Evolutionary conservation across 306 rosid genomes (phyloP), one percentile per base, ranked within the genome.

Genomic region (Hippophae gyantsensis): DNA sequence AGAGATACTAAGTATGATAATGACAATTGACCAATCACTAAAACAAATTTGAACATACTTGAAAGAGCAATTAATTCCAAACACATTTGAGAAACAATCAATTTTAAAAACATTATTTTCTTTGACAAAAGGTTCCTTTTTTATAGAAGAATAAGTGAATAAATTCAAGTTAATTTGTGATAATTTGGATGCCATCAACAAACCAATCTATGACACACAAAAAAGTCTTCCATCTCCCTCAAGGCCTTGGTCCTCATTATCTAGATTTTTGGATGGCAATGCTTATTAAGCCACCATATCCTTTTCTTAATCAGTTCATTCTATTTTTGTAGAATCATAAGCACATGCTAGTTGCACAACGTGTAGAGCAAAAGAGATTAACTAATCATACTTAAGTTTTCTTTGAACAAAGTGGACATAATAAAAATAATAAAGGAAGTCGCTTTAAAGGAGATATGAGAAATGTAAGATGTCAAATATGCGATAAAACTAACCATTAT

Each of bases 211-310:
- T 9, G 43, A 61, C 1, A 8, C 10, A 7, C n/a, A 12, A 61
- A 6, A 56, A 40, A 56, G 11, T 38, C 9, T 56, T 56, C 47
- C 7, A 42, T 38, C 5, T 56, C 4, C 44, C 46, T 8, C 9
- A 1, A 10, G 46, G 45, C 11, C 55, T 61, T 47, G 65, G 65
- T 7, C 6, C 1, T 2, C 49, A 38, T 62, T 18, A 50, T 8
- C 18, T 18, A 18, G 38, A 32, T 32, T 40, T 62, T 48, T 8
- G 14, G 0, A 7, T 18, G 4, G 57, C 23, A 51, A 56, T 62
- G 57, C 48, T 62, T 40, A 1, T 6, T 48, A 12, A 62, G 51
- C 9, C 47, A 48, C 6, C 67, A 9, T 63, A 63, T 52, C 68
- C 58, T 41, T n/a, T 42, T 1, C 18, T 14, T 44, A 52, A 8